phyloP scores from a whole-genome alignment of 2,329 filamentous ascomycete genomes.

The Didymosphaeria variabile region DNA sequence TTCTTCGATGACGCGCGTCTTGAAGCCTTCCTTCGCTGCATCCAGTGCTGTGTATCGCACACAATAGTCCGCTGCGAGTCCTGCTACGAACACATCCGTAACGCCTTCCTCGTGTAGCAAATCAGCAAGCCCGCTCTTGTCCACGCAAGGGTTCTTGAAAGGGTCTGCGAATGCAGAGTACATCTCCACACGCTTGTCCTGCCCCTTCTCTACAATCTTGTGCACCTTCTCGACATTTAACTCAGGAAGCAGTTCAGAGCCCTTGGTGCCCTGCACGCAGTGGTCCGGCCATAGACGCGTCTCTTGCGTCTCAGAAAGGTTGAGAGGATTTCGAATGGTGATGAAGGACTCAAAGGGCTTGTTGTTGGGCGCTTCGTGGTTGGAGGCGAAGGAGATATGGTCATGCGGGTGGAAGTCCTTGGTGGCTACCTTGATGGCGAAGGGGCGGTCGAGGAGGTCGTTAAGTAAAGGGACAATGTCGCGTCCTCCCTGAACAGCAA shows the following conservation, averaged over 20 bases:
- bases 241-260: conserved; percentile 77
- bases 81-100: conserved; percentile 85
- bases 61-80: conserved; percentile 89
- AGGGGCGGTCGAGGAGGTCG: conserved; percentile 74
- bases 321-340: conserved; percentile 72
- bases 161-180: conserved; percentile 91
- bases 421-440: conserved; percentile 81
- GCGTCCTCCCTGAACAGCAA: conserved; percentile 80
- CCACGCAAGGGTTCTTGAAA: conserved; percentile 69
- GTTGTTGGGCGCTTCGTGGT: conserved; percentile 72
- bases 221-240: conserved; percentile 70
- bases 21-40: conserved; percentile 77
- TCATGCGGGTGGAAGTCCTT: conserved; percentile 86
- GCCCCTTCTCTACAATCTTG: conserved; percentile 79
- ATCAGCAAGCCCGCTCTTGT: conserved; percentile 68
- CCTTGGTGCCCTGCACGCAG: conserved; percentile 79
- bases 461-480: conserved; percentile 77
- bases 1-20: conserved; percentile 79
- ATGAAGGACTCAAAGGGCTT: conserved; percentile 72
- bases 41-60: conserved; percentile 84
- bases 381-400: conserved; percentile 89
- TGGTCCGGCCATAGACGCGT: conserved; percentile 88
- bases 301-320: conserved; percentile 69
- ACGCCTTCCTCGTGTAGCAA: conserved; percentile 66
- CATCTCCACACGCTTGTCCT: conserved; percentile 81